A percentile compares a stretch with the other conserved stretches of the same genome.
phyloP scores from a whole-genome alignment of 2,329 filamentous ascomycete genomes.

The Juglanconis sp. region DNA sequence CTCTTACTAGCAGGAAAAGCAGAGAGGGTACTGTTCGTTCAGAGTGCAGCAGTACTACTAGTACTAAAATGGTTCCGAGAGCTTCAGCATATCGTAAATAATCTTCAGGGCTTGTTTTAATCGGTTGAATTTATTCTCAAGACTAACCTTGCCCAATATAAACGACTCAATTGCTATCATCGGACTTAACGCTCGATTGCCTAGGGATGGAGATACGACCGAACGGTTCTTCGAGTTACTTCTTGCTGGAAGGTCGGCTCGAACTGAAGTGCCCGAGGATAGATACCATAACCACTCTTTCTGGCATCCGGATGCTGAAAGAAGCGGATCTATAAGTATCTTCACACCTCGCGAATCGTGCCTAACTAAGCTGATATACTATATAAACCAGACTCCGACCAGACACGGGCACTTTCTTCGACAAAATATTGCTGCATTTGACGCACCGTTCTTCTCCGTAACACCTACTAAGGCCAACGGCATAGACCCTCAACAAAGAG shows the following conservation, averaged over 20 bases:
- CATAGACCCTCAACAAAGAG: conserved; percentile 18
- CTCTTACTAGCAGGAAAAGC: too few relatives aligned
- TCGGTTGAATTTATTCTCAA: too few relatives aligned
- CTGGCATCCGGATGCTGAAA: conserved; percentile 27
- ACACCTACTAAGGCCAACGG: conserved; percentile 15
- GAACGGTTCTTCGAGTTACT: conserved; percentile 28
- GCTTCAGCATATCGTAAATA: too few relatives aligned
- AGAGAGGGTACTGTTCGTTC: too few relatives aligned
- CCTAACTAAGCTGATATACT: too few relatives aligned
- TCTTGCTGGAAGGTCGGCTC: conserved; percentile 26
- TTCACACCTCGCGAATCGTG: too few relatives aligned
- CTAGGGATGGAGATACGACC: conserved; percentile 25
- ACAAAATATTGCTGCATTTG: conserved; percentile 12
- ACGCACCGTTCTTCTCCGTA: conserved; percentile 19
- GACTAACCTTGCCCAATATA: too few relatives aligned
- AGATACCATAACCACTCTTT: conserved; percentile 30
- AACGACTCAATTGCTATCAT: conserved; percentile 8
- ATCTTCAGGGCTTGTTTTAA: too few relatives aligned
- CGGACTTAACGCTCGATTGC: conserved; percentile 23
- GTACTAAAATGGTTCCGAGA: too few relatives aligned
- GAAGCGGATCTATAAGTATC: conserved; percentile 23
- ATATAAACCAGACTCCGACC: conserved; percentile 21
- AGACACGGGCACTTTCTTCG: conserved; percentile 11
- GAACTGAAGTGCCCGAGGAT: conserved; percentile 25
- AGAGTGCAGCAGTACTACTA: too few relatives aligned